phyloP scores from a whole-genome alignment of 257 asterid species.

The Anisodus tanguticus region DNA sequence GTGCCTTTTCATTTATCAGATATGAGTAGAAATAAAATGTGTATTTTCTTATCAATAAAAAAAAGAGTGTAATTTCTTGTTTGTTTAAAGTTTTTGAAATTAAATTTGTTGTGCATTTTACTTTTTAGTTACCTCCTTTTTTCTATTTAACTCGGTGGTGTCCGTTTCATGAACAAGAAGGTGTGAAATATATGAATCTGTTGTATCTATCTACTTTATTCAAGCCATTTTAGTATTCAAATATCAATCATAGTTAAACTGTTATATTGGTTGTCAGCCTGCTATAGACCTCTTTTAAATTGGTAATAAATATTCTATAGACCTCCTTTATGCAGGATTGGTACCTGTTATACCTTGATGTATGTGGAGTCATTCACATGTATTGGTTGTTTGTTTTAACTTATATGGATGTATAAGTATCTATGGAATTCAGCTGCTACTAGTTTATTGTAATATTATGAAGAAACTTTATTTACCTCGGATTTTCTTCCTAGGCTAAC shows the following conservation, averaged over 20 bases:
- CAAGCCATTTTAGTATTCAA: neutral
- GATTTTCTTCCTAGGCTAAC: conserved; percentile 24
- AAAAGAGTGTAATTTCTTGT: neutral
- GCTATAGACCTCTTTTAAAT: neutral
- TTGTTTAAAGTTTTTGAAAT: neutral
- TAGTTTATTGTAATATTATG: neutral
- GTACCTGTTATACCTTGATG: neutral
- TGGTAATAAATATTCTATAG: too few species aligned
- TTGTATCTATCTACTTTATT: neutral
- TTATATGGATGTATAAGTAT: neutral
- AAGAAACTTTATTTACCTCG: neutral
- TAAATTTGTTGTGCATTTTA: neutral
- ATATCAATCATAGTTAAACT: neutral
- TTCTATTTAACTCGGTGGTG: neutral
- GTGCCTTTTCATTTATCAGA: conserved; percentile 2
- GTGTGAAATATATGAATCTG: neutral
- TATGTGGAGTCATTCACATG: neutral
- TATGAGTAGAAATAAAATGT: neutral
- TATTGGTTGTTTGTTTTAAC: neutral
- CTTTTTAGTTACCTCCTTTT: neutral
- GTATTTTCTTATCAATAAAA: neutral
- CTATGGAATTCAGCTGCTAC: neutral
- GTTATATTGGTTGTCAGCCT: neutral
- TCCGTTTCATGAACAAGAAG: neutral
- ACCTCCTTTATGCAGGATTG: too few species aligned